Conservation (phyloP, 352 stramenopile species). For the Salisapilia sapeloensis region DNA sequence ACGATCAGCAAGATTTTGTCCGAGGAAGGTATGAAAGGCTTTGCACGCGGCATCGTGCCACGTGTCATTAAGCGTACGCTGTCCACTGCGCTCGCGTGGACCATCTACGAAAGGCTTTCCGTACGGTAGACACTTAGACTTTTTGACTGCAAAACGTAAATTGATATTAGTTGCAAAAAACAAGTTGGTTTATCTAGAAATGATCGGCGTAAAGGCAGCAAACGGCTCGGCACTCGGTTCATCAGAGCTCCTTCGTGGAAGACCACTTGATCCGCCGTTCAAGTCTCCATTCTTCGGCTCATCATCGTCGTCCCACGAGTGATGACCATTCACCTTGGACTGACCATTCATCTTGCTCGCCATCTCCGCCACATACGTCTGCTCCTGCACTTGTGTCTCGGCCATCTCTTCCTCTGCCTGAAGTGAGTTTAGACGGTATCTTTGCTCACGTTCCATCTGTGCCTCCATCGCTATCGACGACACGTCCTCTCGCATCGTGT, state of each 20-base stretch:
- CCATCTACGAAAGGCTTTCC: constrained; percentile 92
- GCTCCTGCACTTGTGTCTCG: constrained; percentile 2
- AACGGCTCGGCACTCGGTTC: neutral
- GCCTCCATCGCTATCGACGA: constrained; percentile 54
- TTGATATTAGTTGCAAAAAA: neutral
- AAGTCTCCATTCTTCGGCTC: no score
- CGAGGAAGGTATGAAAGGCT: constrained; percentile 85
- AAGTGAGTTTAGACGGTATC: no score
- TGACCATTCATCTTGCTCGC: no score
- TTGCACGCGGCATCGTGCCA: constrained; percentile 89
- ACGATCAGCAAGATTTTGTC: constrained; percentile 73
- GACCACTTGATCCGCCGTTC: no score
- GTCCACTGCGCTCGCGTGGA: constrained; percentile 98
- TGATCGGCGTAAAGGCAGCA: constrained; percentile 72
- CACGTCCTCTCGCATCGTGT: constrained; percentile 51
- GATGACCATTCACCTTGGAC: no score
- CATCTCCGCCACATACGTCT: no score
- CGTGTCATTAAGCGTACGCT: constrained; percentile 93
- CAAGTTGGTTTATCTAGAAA: constrained; percentile 36
- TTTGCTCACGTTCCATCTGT: constrained; percentile 65
- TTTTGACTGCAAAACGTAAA: constrained; percentile 1
- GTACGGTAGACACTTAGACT: constrained; percentile 13
- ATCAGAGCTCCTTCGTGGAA: no score
- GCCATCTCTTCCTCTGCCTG: constrained; percentile 14
- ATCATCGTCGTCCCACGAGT: no score